phyloP scores from a whole-genome alignment of 768 basidiomycete species.

The Leucosporidium creatinivorum region DNA sequence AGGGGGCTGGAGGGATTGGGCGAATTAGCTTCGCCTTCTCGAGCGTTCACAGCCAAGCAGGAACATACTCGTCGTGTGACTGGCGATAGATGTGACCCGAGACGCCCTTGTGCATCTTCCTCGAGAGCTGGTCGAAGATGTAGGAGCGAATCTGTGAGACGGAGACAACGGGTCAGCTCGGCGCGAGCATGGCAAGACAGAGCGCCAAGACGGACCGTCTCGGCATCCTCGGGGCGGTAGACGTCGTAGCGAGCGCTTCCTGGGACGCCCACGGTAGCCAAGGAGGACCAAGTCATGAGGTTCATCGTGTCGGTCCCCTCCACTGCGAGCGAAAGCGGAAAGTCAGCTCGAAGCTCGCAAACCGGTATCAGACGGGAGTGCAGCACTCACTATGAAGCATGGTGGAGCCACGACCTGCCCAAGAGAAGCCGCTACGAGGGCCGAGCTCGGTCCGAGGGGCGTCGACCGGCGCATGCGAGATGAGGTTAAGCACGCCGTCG shows the following conservation, averaged over 20 bases:
- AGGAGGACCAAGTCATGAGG: slow-evolving; percentile 17
- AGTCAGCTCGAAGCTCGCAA: not conserved
- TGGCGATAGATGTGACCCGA: not conserved
- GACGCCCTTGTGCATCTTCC: not conserved
- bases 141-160: not conserved
- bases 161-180: not conserved
- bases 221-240: not conserved
- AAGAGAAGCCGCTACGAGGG: slow-evolving; percentile 1
- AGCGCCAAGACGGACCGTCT: not conserved
- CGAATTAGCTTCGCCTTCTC: too few relatives aligned
- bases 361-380: not conserved
- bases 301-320: slow-evolving; percentile 6
- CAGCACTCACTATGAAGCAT: slow-evolving; percentile 9
- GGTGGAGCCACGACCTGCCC: slow-evolving; percentile 20
- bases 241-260: not conserved
- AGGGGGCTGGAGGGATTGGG: too few relatives aligned
- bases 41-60: too few relatives aligned
- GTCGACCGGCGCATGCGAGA: slow-evolving; percentile 24
- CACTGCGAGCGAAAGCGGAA: not conserved
- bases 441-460: slow-evolving; percentile 10
- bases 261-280: not conserved
- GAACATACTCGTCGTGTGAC: not conserved
- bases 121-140: not conserved
- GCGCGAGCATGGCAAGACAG: too few relatives aligned
- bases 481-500: slow-evolving; percentile 19